These are phyloP conservation scores for Endothia cerciana DNA, from an alignment of 2,329 filamentous ascomycete genomes.

Conservation along the genomic window DNA sequence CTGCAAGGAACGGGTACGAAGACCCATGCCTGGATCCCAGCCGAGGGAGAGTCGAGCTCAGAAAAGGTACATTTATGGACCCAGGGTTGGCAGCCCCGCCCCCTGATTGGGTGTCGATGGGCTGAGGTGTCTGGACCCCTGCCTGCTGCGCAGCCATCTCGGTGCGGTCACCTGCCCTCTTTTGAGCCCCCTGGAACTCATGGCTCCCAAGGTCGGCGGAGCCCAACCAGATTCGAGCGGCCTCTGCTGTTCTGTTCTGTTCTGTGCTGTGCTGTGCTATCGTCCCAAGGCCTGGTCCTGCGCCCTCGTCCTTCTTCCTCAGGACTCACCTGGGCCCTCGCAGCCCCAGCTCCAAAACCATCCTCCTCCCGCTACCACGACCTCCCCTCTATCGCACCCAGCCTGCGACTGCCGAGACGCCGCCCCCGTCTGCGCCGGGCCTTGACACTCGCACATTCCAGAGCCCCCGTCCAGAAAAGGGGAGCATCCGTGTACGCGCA, in stretches of 20 bases:
- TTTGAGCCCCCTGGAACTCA: conserved; percentile 2
- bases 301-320: background rate
- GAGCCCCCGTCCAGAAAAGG: conserved; percentile 6
- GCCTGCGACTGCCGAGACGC: background rate
- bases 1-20: conserved; percentile 13
- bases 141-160: background rate
- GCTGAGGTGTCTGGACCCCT: background rate
- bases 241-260: background rate
- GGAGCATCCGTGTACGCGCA: conserved; percentile 1
- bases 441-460: background rate
- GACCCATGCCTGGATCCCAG: conserved; percentile 4
- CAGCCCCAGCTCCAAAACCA: too few relatives aligned
- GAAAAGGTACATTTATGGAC: conserved; percentile 10
- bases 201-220: background rate
- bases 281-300: background rate
- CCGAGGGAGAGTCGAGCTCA: conserved; percentile 2
- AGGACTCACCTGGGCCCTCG: too few relatives aligned
- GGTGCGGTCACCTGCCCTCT: background rate
- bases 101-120: background rate
- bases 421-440: too few relatives aligned
- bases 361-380: background rate
- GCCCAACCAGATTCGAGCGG: background rate
- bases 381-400: background rate
- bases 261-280: too few relatives aligned
- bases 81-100: background rate